Base-by-base conservation (phyloP, 2,329 filamentous ascomycete species). In the Phialophora expanda region DNA sequence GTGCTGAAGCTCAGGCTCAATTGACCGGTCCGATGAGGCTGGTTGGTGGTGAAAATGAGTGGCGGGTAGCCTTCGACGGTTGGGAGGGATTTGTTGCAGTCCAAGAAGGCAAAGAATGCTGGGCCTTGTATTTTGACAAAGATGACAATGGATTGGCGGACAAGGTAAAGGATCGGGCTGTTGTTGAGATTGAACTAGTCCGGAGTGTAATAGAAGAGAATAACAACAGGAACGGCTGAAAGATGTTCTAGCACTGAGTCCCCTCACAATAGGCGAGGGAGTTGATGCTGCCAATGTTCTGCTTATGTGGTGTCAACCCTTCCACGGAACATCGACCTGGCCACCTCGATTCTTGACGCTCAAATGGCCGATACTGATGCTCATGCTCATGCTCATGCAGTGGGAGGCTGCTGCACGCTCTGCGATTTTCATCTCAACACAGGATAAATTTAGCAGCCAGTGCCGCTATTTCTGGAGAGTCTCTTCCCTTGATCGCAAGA, bases 1-100 rank as follows among this genome's bases (percentile, higher is more conserved):
- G 90, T 20, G 88, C 87, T 57, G 88, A 91, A 65, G 91, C 89
- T 26, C 81, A 89, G 38, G 84, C 82, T 28, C 90, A 96, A 76
- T 80, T 89, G 66, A 86, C 93, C 56, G 92, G 92, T n/a, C 89
- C 58, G 4, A 32, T 61, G 48, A 41, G 90, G 6, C 96, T 90
- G 89, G 89, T 91, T 73, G 61, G 50, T 20, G 71, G 56, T 22
- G 32, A 65, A 9, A 41, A 38, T 2, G 65, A 66, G 14, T 74
- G 67, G 56, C 73, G 73, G 2, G 69, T 81, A 12, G 75, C 73
- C 4, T 70, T 81, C 17, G 75, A 79, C 44, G 72, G 72, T 44
- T 76, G 74, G 69, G 72, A 74, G 48, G 69, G 69, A 26, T 80
- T 80, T 69, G 67, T 75, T 41, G 78, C 76, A 0, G 78, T 79